Evolutionary conservation across 352 stramenopile species (phyloP), one percentile per base, ranked within the genome.

Genomic region (Pseudoperonospora humuli): DNA sequence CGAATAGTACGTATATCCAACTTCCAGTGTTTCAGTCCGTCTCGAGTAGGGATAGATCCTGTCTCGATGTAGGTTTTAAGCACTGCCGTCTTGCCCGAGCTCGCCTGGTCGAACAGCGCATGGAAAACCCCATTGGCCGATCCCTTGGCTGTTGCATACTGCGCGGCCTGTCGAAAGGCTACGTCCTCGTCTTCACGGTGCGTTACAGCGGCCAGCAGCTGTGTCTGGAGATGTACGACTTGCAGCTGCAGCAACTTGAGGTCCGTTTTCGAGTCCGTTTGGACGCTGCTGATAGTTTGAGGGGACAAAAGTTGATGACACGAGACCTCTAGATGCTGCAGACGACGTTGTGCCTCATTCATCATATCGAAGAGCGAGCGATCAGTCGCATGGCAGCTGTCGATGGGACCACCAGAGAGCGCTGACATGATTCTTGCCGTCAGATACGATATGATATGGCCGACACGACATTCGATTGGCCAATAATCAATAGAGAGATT

Each of bases 41-140:
- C 77, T 24, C 80, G 75, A n/a, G 80, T 87, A 15, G 72, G 67
- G 37, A 93, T 78, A 14, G 75, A 73, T 10, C 80, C 77, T 3
- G 73, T 80, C n/a, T 86, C 70, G 35, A 80, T 41, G 60, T 75
- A 93, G 14, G 63, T 43, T 28, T 54, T 63, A 3, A 93, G 44
- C 26, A 69, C 72, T 5, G 61, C 54, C 24, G 57, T 52, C 50
- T 90, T 89, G 17, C 64, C 75, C 20, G 46, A 38, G 29, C 64
- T 84, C 7, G 64, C 71, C 38, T 85, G 77, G 54, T 85, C 76
- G 47, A 93, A 93, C 7, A 93, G 61, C 23, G 71, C 64, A 48
- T 86, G 74, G 3, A 90, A 60, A 15, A 90, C 74, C 0, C 70
- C 77, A 39, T 88, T 88, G 17, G 75, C 74, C 3, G 65, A 73